phyloP scores from a whole-genome alignment of 1,284 basidiomycete species.

The Papiliotrema terrestris region DNA sequence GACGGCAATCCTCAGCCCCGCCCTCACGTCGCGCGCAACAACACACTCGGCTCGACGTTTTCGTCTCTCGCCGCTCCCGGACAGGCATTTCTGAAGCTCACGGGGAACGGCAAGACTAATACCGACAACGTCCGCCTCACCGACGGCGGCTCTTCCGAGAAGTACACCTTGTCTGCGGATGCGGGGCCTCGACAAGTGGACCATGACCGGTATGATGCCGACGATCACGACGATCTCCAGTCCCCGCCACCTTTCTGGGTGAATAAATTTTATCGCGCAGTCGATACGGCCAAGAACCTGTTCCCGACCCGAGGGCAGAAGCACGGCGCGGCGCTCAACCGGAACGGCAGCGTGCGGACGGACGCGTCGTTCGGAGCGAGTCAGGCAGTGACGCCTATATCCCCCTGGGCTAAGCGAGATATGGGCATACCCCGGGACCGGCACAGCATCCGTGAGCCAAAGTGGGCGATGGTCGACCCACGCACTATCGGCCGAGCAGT shows the following conservation, averaged over 20 bases:
- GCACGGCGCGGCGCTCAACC: slow-evolving; percentile 21
- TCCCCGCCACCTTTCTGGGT: slow-evolving; percentile 33
- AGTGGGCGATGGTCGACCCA: slow-evolving; percentile 21
- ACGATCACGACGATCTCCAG: slow-evolving; percentile 2
- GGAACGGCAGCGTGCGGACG: slow-evolving; percentile 19
- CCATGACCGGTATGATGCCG: not conserved
- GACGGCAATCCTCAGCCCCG: slow-evolving; percentile 1
- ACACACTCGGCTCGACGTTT: slow-evolving; percentile 23
- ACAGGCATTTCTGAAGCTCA: slow-evolving; percentile 30
- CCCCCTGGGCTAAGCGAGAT: not conserved
- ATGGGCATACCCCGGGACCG: no score
- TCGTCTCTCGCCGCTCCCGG: slow-evolving; percentile 33
- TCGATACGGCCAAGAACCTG: slow-evolving; percentile 16
- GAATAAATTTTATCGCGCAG: slow-evolving; percentile 24
- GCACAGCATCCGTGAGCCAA: not conserved
- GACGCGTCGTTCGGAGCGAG: slow-evolving; percentile 27
- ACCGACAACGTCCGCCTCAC: slow-evolving; percentile 10
- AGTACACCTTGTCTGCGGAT: slow-evolving; percentile 11
- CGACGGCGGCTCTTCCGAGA: slow-evolving; percentile 18
- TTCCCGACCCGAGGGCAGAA: slow-evolving; percentile 27
- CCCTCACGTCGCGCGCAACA: slow-evolving; percentile 16
- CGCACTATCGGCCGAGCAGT: slow-evolving; percentile 14
- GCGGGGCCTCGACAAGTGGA: not conserved
- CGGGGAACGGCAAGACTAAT: slow-evolving; percentile 10
- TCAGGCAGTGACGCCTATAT: slow-evolving; percentile 10